Evolutionary conservation across 352 stramenopile genomes (phyloP).

Genomic region (Phytopythium ostracodes): DNA sequence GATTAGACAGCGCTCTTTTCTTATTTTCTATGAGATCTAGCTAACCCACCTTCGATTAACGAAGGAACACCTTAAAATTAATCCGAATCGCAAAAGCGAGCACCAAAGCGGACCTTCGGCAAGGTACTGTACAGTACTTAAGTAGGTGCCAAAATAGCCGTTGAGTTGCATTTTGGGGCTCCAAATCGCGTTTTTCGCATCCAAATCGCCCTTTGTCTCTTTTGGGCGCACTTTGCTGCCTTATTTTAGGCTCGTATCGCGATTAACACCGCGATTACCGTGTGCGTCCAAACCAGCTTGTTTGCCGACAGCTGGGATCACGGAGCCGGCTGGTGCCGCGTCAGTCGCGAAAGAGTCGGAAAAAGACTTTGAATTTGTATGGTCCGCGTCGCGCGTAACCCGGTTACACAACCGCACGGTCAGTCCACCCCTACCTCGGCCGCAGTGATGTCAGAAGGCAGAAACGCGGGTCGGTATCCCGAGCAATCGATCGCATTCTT

Average conservation of each 20-base stretch:
- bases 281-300: not conserved
- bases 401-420: not conserved
- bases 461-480: not conserved
- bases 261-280: not conserved
- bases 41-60: too few relatives aligned
- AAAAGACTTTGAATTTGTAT: slow-evolving; percentile 5
- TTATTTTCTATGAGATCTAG: too few relatives aligned
- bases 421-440: slow-evolving; percentile 1
- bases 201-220: not conserved
- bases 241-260: not conserved
- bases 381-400: not conserved
- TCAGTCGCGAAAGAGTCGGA: not conserved
- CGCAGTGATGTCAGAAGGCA: not conserved
- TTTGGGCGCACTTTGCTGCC: not conserved
- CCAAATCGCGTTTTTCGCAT: not conserved
- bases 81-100: too few relatives aligned
- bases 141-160: too few relatives aligned
- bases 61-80: too few relatives aligned
- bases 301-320: not conserved
- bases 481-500: not conserved
- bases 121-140: too few relatives aligned
- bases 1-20: too few relatives aligned
- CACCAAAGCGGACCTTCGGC: too few relatives aligned
- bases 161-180: not conserved
- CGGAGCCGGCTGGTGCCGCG: not conserved